These are phyloP conservation scores for Penicillium crustosum DNA, from an alignment of 2,329 filamentous ascomycete species.

Conservation along the genomic window DNA sequence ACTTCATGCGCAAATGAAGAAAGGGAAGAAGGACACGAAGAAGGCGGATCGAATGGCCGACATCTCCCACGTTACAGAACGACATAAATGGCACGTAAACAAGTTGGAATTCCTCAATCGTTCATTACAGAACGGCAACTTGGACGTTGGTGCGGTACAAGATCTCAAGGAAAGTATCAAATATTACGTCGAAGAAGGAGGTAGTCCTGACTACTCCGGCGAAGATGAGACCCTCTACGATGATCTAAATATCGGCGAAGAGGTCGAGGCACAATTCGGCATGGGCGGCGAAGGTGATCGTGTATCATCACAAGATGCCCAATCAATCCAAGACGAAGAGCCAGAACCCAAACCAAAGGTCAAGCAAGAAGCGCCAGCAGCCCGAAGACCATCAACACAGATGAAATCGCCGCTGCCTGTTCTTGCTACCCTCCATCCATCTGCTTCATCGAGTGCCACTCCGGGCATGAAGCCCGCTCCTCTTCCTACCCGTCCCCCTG, in stretches of 20 bases:
- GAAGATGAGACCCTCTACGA: slow-evolving; percentile 96
- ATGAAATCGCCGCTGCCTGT: slow-evolving; percentile 93
- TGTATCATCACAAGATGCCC: slow-evolving; percentile 90
- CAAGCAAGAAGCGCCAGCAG: slow-evolving; percentile 58
- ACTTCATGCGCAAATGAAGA: slow-evolving; percentile 87
- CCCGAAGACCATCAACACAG: slow-evolving; percentile 78
- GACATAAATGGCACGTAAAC: slow-evolving; percentile 93
- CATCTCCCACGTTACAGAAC: slow-evolving; percentile 79
- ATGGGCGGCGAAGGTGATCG: slow-evolving; percentile 78
- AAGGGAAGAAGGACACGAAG: slow-evolving; percentile 80
- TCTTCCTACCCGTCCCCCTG: slow-evolving; percentile 76
- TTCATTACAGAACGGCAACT: slow-evolving; percentile 85
- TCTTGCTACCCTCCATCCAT: slow-evolving; percentile 80
- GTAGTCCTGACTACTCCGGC: slow-evolving; percentile 78
- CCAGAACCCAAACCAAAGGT: slow-evolving; percentile 63
- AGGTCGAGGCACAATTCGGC: slow-evolving; percentile 77
- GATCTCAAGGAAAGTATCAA: slow-evolving; percentile 89
- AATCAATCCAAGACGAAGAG: slow-evolving; percentile 84
- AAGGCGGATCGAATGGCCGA: slow-evolving; percentile 87
- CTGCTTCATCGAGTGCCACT: slow-evolving; percentile 47
- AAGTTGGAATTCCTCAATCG: slow-evolving; percentile 89
- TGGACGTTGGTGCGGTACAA: slow-evolving; percentile 82
- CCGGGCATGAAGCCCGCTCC: slow-evolving; percentile 89
- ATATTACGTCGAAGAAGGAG: slow-evolving; percentile 90
- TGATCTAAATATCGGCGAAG: slow-evolving; percentile 86